Base-by-base conservation (phyloP, 305 asterid genomes). In the Ruellia speciosa region DNA sequence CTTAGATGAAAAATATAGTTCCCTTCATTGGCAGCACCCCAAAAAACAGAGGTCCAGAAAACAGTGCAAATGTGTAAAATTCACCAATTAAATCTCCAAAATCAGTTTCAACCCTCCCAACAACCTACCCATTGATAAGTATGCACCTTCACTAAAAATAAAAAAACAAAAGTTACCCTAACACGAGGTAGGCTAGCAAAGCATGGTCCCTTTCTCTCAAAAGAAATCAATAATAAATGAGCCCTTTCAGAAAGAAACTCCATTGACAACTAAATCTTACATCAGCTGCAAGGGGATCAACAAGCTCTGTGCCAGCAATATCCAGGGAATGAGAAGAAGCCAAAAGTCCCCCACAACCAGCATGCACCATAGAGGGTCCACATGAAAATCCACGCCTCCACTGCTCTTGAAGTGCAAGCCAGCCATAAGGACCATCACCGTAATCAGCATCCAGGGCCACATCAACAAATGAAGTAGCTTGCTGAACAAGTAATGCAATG, bases 331-430 rank as follows among this genome's bases (percentile, higher is more conserved):
- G 99, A 57, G 88, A 76, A 59, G 96, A 86, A 72, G 99, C 86
- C 82, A 93, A 74, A 70, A 87, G 79, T 61, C 99, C 99, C 62
- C 99, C 99, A 76, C 99, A 93, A 65, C 97, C 99, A 70, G 97
- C 99, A 81, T 93, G 99, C 49, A 83, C 95, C 95, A 84, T 88
- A 64, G 94, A 81, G 58, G 99, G 99, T 57, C 99, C 93, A 78
- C 99, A 93, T 53, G 96, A 85, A 81, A 93, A 85, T 37, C 96
- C 95, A 65, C 96, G 99, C 77, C 97, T 89, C 80, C 81, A 69
- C 76, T 93, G 99, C 82, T 93, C 99, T 84, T 93, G 94, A 72
- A 89, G 68, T 39, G 97, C 94, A 71, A 93, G 99, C 97, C 93
- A 89, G 59, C 99, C 96, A 78, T 76, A 83, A 58, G 95, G 95